Evolutionary conservation across 164 flowering plant species (phyloP).

Genomic region (Stephania yunnanensis): DNA sequence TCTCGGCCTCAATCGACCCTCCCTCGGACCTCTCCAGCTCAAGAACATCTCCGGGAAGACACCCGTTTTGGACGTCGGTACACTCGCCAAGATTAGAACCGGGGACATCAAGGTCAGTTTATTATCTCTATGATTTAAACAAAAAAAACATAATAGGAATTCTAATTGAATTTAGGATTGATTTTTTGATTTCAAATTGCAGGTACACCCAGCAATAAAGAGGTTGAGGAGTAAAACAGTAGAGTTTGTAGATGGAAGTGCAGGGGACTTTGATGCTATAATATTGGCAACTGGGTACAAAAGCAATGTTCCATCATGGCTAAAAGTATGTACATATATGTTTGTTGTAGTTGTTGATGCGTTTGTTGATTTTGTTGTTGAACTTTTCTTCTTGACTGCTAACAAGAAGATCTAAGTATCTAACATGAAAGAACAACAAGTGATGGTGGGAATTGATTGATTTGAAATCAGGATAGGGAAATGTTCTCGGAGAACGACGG

Average conservation of each 20-base stretch:
- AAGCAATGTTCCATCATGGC: slow-evolving; percentile 81
- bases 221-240: slow-evolving; percentile 33
- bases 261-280: slow-evolving; percentile 61
- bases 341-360: background rate
- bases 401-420: too few species aligned
- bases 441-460: background rate
- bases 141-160: too few species aligned
- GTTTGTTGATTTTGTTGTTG: background rate
- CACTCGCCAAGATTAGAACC: slow-evolving; percentile 66
- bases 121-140: too few species aligned
- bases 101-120: slow-evolving; percentile 66
- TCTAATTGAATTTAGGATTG: too few species aligned
- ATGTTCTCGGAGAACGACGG: slow-evolving; percentile 55
- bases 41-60: slow-evolving; percentile 76
- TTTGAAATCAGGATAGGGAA: slow-evolving; percentile 30
- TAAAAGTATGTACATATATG: slow-evolving; percentile 44
- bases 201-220: slow-evolving; percentile 56
- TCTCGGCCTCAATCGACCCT: slow-evolving; percentile 61
- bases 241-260: slow-evolving; percentile 59
- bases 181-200: background rate
- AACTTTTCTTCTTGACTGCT: background rate
- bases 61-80: slow-evolving; percentile 86
- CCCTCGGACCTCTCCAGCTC: slow-evolving; percentile 70
- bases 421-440: too few species aligned
- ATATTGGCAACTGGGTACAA: slow-evolving; percentile 82